Evolutionary conservation across 371 early-diverging fungal species (phyloP), one percentile per base, ranked within the genome.

Genomic region (Mycotypha africana): DNA sequence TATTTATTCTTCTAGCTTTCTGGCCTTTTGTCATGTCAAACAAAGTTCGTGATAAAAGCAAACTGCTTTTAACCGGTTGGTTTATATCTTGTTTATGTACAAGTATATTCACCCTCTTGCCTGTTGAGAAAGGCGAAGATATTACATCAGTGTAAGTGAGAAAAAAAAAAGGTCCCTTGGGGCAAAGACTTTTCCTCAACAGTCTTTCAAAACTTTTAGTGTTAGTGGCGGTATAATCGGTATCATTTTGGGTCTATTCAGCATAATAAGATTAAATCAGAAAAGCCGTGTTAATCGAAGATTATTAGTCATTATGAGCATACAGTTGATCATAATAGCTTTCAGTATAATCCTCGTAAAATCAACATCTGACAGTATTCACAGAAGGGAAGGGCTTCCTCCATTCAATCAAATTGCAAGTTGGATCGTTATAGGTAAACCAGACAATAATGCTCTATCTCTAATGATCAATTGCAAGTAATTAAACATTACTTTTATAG

Each of bases 41-140:
- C 5, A 55, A 56, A 8, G 65, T 91, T 46, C 65, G 76, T 21
- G 62, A 62, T 12, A 11, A 50, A 3, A 30, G 53, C 22, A 55
- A 80, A 9, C 50, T 79, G 21, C 38, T 67, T 0, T 42, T 73
- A 3, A 19, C 26, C 0, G 42, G 38, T 4, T 95, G 94, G 94
- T 53, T 67, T 1, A 26, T 72, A 0, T 66, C 76, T 9, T 92
- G 92, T 46, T 36, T 86, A 3, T 58, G 68, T 37, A 88, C 87
- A 2, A 85, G 91, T 46, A 57, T 89, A 10, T 95, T 95, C 54
- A 89, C 92, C 0, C 57, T 92, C 40, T 67, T 93, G 25, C 92
- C 94, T 0, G 93, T 92, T 7, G 93, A 93, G 51, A 86, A 81
- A 54, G 87, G 79, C 16, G 88, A 89, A 48, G 78, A 86, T 49